Base-by-base conservation (phyloP, 352 stramenopile species). In the Phytophthora uliginosa region DNA sequence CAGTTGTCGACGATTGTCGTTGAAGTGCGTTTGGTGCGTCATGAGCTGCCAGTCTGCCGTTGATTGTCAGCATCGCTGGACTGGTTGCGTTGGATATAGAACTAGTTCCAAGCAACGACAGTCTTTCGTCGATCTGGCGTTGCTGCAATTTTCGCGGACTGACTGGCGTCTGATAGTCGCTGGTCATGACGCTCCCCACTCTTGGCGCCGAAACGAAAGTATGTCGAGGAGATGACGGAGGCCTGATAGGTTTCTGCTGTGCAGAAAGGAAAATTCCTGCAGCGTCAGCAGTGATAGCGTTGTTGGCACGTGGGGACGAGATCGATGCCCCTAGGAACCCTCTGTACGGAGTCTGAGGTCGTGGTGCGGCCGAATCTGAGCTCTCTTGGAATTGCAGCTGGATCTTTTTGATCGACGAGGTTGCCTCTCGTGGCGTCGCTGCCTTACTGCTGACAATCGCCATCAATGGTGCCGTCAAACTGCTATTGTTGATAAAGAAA, bases 381-480 rank as follows among this genome's bases (percentile, higher is more conserved):
- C 3, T 62, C 7, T 72, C 66, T 34, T 71, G 66, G 9, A 78
- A 51, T 33, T 75, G 60, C 38, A 72, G 48, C n/a, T 76, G 62
- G 12, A 72, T 61, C 7, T 61, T 75, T 42, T 57, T 72, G 42
- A 63, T 54, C 13, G 52, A 55, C 3, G 57, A 62, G 2, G 40
- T 50, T 26, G 40, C 31, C n/a, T 77, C 70, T 8, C 34, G 70
- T 59, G 53, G 45, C 31, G 54, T 66, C 47, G 61, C 50, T 40
- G 56, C 13, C 7, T 78, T 78, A 28, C 66, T 76, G 13, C 71
- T 78, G 22, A 65, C 28, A 15, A 76, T 78, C 18, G 71, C 73
- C 53, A 78, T 69, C 53, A 79, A 63, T n/a, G 72, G 72, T 20
- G 61, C 62, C n/a, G 72, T 76, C 9, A 79, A 42, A 15, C 72